phyloP scores from a whole-genome alignment of 768 basidiomycete species.

The Lentinula aciculospora region DNA sequence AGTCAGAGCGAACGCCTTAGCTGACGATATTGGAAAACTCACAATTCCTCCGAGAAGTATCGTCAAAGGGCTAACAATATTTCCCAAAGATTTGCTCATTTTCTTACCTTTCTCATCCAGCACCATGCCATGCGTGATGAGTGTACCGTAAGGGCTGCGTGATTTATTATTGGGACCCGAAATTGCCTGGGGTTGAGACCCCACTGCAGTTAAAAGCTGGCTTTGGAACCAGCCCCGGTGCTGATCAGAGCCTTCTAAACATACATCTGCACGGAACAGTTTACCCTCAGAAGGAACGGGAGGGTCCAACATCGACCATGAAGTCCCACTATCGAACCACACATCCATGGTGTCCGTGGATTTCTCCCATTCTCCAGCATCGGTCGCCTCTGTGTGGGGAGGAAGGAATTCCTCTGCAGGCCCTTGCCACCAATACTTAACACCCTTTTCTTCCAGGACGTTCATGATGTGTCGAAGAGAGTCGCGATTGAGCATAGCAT shows the following conservation, averaged over 20 bases:
- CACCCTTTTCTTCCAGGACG: conserved; percentile 68
- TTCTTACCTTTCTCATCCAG: conserved; percentile 85
- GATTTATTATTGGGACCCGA: conserved; percentile 19
- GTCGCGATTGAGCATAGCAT: conserved; percentile 55
- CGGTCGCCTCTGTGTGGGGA: conserved; percentile 44
- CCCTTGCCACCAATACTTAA: conserved; percentile 90
- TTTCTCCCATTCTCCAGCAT: conserved; percentile 50
- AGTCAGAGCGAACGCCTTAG: not conserved
- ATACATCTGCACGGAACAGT: conserved; percentile 69
- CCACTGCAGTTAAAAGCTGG: conserved; percentile 78
- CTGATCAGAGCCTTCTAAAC: conserved; percentile 94
- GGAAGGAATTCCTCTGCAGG: conserved; percentile 79
- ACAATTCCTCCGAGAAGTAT: conserved; percentile 79
- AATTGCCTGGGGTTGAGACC: conserved; percentile 21
- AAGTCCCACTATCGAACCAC: conserved; percentile 97
- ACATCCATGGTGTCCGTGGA: conserved; percentile 98
- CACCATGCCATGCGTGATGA: conserved; percentile 97
- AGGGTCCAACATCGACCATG: conserved; percentile 75
- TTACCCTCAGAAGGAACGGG: conserved; percentile 18
- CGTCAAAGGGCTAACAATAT: conserved; percentile 80
- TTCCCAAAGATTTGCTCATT: conserved; percentile 98
- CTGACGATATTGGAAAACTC: conserved; percentile 13
- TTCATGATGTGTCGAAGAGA: conserved; percentile 72
- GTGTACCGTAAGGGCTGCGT: conserved; percentile 56
- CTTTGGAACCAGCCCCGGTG: conserved; percentile 99